These are phyloP conservation scores for Prorocentrum cordatum DNA, from an alignment of 169 alveolate genomes.

Conservation along the genomic window DNA sequence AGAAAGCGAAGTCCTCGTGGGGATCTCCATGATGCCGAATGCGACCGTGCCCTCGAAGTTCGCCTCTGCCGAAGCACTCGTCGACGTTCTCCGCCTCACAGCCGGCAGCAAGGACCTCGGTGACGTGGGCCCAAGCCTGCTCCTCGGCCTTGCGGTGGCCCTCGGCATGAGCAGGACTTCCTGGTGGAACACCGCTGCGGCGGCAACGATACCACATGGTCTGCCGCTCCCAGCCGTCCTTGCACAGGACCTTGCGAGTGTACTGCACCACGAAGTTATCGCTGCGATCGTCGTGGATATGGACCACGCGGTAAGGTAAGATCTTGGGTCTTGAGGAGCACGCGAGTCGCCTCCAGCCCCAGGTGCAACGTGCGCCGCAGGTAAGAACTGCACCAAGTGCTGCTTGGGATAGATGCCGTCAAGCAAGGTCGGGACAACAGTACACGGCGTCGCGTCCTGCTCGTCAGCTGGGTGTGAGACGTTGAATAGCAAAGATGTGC, in stretches of 20 bases:
- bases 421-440: not conserved
- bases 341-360: not conserved
- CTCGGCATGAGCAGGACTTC: not conserved
- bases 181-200: not conserved
- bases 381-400: not conserved
- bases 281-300: no score
- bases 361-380: not conserved
- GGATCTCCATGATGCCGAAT: not conserved
- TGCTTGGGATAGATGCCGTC: not conserved
- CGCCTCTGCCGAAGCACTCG: not conserved
- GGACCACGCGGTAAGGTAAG: not conserved
- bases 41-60: not conserved
- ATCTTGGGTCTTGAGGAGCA: not conserved
- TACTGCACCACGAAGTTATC: not conserved
- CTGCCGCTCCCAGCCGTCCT: not conserved
- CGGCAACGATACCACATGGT: not conserved
- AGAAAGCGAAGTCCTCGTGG: not conserved
- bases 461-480: no score
- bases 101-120: not conserved
- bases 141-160: not conserved
- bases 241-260: not conserved
- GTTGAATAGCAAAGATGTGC: no score
- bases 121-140: not conserved
- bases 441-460: no score
- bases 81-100: not conserved